These are phyloP conservation scores for Pseudopyricularia javanii DNA, from an alignment of 2,329 filamentous ascomycete species.

Conservation along the genomic window DNA sequence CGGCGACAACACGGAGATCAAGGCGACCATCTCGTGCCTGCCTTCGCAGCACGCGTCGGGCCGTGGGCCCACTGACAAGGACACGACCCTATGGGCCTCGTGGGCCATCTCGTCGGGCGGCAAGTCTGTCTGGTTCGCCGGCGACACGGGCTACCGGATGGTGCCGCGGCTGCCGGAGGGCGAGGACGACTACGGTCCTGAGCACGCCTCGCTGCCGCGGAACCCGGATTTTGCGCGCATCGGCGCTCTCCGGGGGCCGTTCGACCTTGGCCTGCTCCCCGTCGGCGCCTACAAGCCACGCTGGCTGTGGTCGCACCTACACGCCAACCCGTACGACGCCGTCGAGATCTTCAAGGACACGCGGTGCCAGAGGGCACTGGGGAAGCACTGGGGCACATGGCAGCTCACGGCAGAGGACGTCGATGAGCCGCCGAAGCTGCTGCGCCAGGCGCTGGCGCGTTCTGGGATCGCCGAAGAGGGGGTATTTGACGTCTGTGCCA, in stretches of 20 bases:
- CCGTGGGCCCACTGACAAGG: conserved; percentile 55
- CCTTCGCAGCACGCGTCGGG: conserved; percentile 77
- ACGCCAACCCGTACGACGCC: conserved; percentile 75
- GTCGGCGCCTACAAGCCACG: conserved; percentile 81
- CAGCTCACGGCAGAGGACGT: conserved; percentile 76
- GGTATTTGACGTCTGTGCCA: conserved; percentile 70
- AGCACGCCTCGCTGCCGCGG: conserved; percentile 52
- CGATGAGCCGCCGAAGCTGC: conserved; percentile 62
- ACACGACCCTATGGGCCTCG: conserved; percentile 73
- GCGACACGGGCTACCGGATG: conserved; percentile 81
- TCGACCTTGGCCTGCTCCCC: conserved; percentile 83
- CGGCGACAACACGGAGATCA: conserved; percentile 38
- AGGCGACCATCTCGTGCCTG: conserved; percentile 62
- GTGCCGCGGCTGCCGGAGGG: conserved; percentile 53
- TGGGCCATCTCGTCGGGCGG: conserved; percentile 68
- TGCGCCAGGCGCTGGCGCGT: conserved; percentile 59
- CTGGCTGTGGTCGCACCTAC: conserved; percentile 63
- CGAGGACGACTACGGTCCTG: conserved; percentile 58
- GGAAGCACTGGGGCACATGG: conserved; percentile 92
- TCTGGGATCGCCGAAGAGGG: conserved; percentile 58
- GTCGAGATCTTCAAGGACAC: conserved; percentile 87
- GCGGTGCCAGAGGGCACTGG: conserved; percentile 63
- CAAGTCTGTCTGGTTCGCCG: conserved; percentile 76
- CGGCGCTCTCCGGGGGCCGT: conserved; percentile 67
- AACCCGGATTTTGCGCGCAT: conserved; percentile 83